Evolutionary conservation across 495 filamentous ascomycete genomes (phyloP).

Genomic region (Podospora conica): DNA sequence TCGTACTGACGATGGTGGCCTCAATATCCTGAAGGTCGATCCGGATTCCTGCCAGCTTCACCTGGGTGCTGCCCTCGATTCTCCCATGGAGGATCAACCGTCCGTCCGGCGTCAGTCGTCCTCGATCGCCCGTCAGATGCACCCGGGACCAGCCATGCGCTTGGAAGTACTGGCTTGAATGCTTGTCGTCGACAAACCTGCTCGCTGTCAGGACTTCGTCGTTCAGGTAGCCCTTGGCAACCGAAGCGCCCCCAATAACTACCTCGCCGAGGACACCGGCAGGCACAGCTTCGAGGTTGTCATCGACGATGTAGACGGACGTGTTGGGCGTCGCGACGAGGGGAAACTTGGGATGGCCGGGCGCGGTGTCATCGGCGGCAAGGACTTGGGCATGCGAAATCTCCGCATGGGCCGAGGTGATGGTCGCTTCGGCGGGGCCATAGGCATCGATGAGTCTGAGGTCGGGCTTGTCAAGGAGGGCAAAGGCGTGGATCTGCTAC

Average conservation of each 20-base stretch:
- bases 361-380: background rate
- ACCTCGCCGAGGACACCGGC: slow-evolving; percentile 32
- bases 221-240: slow-evolving; percentile 33
- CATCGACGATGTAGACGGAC: slow-evolving; percentile 40
- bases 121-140: slow-evolving; percentile 40
- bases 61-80: slow-evolving; percentile 41
- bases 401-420: background rate
- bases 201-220: slow-evolving; percentile 10
- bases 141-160: slow-evolving; percentile 30
- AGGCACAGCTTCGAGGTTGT: slow-evolving; percentile 33
- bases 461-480: slow-evolving; percentile 2
- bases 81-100: slow-evolving; percentile 34
- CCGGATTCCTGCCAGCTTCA: slow-evolving; percentile 49
- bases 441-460: slow-evolving; percentile 29
- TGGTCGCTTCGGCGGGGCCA: slow-evolving; percentile 28
- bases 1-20: slow-evolving; percentile 21
- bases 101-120: slow-evolving; percentile 32
- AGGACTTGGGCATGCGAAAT: background rate
- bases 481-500: slow-evolving; percentile 14
- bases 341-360: background rate
- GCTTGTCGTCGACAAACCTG: slow-evolving; percentile 33
- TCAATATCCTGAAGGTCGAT: slow-evolving; percentile 50
- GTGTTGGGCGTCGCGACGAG: slow-evolving; percentile 26
- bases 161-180: slow-evolving; percentile 6
- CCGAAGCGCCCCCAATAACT: slow-evolving; percentile 32